Evolutionary conservation across 352 stramenopile species (phyloP).

Genomic region (Pythium volutum): DNA sequence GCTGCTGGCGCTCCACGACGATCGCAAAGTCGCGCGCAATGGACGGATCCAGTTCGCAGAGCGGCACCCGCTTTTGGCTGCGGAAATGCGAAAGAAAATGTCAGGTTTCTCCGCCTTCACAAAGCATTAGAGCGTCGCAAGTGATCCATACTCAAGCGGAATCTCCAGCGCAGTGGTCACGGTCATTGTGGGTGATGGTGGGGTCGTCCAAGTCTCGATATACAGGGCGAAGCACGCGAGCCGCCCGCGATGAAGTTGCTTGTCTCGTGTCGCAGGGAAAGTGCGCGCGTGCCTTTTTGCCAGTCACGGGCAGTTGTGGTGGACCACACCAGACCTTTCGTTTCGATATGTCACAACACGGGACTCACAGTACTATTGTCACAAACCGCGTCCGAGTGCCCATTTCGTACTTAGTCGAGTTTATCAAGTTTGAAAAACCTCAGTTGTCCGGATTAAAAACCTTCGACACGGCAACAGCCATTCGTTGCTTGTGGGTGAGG

Average conservation of each 20-base stretch:
- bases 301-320: conserved; percentile 8
- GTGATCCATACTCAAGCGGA: conserved; percentile 18
- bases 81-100: not conserved
- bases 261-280: conserved; percentile 21
- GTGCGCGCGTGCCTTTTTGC: conserved; percentile 25
- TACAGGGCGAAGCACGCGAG: conserved; percentile 3
- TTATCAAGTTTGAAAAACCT: not conserved
- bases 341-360: not conserved
- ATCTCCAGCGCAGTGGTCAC: conserved; percentile 17
- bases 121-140: not conserved
- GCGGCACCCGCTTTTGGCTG: conserved; percentile 74
- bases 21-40: conserved; percentile 41
- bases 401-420: conserved; percentile 14
- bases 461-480: conserved; percentile 1
- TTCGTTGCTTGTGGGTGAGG: conserved; percentile 16
- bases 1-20: conserved; percentile 54
- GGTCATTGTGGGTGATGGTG: conserved; percentile 11
- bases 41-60: conserved; percentile 47
- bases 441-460: not conserved
- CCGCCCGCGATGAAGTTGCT: conserved; percentile 10
- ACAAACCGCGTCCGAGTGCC: conserved; percentile 4
- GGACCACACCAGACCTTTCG: conserved; percentile 15
- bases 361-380: not conserved
- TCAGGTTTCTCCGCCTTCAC: not conserved
- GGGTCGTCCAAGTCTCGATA: not conserved